Percentiles rank a stretch among this genome's conserved stretches.
phyloP scores from a whole-genome alignment of 495 filamentous ascomycete genomes.

The Ascobolus immersus region DNA sequence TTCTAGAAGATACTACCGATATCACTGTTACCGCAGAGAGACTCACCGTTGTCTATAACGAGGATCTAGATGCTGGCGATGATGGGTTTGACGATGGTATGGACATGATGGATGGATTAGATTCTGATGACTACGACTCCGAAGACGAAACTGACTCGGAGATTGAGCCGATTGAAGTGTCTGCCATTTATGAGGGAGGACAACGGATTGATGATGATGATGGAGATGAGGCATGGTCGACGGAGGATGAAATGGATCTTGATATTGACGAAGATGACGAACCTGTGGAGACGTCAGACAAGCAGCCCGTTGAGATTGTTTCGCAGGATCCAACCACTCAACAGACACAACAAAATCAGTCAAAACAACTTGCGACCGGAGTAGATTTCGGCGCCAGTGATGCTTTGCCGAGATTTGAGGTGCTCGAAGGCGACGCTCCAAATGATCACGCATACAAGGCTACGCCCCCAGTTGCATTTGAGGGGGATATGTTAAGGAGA shows the following conservation, averaged over 20 bases:
- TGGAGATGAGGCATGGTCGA: conserved; percentile 18
- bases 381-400: conserved; percentile 10
- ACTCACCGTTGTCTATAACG: conserved; percentile 19
- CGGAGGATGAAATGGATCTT: conserved; percentile 17
- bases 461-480: conserved; percentile 3
- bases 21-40: conserved; percentile 24
- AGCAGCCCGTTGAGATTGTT: neutral
- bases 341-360: conserved; percentile 5
- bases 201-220: conserved; percentile 17
- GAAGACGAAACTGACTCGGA: conserved; percentile 16
- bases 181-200: conserved; percentile 19
- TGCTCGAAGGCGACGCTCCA: conserved; percentile 24
- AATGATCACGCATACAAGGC: conserved; percentile 24
- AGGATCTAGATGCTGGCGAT: conserved; percentile 14
- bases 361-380: conserved; percentile 9
- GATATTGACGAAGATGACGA: conserved; percentile 12
- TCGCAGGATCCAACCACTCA: conserved; percentile 2
- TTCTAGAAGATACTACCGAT: conserved; percentile 22
- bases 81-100: conserved; percentile 5
- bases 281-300: neutral
- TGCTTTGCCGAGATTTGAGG: conserved; percentile 16
- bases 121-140: conserved; percentile 12
- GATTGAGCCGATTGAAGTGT: conserved; percentile 19
- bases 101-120: conserved; percentile 4
- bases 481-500: conserved; percentile 19